Conservation (phyloP, 1,284 basidiomycete species). For the Ceratobasidium papillatum region DNA sequence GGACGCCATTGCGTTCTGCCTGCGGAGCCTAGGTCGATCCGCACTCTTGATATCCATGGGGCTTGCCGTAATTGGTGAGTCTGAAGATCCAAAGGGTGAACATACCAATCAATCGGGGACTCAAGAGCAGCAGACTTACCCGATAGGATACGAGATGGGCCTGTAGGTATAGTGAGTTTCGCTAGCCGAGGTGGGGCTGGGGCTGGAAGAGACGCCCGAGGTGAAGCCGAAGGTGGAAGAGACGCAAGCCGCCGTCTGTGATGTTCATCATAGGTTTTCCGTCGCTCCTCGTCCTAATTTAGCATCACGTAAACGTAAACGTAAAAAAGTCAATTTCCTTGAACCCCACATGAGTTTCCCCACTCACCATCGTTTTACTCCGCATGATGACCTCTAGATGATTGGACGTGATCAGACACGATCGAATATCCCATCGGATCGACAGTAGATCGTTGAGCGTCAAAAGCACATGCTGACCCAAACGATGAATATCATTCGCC, state of each 20-base stretch:
- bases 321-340: background rate
- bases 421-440: constrained; percentile 6
- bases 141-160: no score
- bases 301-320: background rate
- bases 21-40: background rate
- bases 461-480: constrained; percentile 9
- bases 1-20: background rate
- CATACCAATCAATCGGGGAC: background rate
- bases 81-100: background rate
- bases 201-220: background rate
- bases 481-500: background rate
- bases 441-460: constrained; percentile 16
- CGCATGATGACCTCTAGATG: constrained; percentile 1
- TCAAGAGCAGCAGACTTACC: background rate
- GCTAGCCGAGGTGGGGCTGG: background rate
- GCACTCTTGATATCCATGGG: background rate
- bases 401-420: constrained; percentile 8
- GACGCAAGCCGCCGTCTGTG: constrained; percentile 4
- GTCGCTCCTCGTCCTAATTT: background rate
- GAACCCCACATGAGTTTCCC: background rate
- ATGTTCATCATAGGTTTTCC: background rate
- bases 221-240: background rate
- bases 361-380: background rate
- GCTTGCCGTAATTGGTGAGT: background rate
- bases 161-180: background rate